Base-by-base conservation (phyloP, 805 yeast genomes). In the Yamadazyma takamatsuzukensis region DNA sequence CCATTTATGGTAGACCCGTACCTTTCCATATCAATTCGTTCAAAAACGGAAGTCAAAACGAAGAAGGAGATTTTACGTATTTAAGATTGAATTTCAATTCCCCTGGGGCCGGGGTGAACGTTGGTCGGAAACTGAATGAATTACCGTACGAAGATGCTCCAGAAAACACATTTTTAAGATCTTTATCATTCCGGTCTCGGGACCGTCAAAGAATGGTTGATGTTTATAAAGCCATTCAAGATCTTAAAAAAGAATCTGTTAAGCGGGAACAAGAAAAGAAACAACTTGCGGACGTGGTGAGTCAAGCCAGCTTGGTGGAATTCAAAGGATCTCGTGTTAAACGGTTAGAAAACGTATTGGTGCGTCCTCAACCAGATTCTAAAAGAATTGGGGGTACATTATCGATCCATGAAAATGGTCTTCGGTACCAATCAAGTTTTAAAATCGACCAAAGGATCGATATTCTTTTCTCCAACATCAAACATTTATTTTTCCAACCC, bases 351-450 rank as follows among this genome's bases (percentile, higher is more conserved):
- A 80, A 82, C 40, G 89, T 93, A 2, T 87, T 81, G 54, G 83
- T 89, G 30, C 80, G 97, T 56, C 98, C 98, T 24, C 86, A 89
- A 29, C 97, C 97, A 1, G 98, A 90, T 56, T 83, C 96, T n/a
- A 90, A 90, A 56, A 85, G 96, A 59, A 79, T 83, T 18, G 90
- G 97, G 10, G 97, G 97, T 21, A 76, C 80, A 13, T 74, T 90
- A 36, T 85, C 86, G 42, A 86, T 90, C 40, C 98, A 90, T 60
- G 95, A 87, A 56, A 93, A 90, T 59, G 98, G 98, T 76, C 74
- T 93, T 43, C 74, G 97, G 48, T 93, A 89, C 59, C 95, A 86
- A 54, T 82, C 95, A 2, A 81, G 93, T 10, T 71, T 86, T 43
- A 77, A 89, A 51, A 70, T 80, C 12, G 97, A 90, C 50, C 94